These are phyloP conservation scores for Miscanthus lutarioriparius DNA, from an alignment of 176 grass and related monocot species.

Conservation along the genomic window DNA sequence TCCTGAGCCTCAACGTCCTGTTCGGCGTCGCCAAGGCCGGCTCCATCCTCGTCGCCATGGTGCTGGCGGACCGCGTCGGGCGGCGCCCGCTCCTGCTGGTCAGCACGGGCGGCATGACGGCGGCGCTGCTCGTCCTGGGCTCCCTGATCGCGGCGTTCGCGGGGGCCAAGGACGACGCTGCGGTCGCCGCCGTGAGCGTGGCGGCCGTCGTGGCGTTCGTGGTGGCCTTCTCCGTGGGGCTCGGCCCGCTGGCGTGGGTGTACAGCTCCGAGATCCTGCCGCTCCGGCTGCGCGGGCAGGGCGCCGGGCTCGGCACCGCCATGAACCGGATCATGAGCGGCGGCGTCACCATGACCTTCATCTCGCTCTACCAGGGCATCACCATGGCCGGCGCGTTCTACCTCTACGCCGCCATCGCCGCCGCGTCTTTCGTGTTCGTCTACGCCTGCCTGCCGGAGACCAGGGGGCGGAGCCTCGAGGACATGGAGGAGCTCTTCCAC, in stretches of 20 bases:
- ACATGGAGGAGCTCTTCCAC: conserved; percentile 72
- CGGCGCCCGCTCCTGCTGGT: conserved; percentile 51
- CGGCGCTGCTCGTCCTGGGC: conserved; percentile 41
- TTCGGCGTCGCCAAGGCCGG: conserved; percentile 64
- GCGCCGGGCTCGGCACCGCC: conserved; percentile 61
- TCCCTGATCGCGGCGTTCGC: conserved; percentile 42
- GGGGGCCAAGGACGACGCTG: conserved; percentile 39
- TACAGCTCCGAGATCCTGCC: conserved; percentile 81
- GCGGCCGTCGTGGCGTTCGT: conserved; percentile 52
- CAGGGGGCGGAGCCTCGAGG: conserved; percentile 61
- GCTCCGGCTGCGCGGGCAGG: conserved; percentile 60
- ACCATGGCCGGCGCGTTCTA: conserved; percentile 72
- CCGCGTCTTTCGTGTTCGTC: conserved; percentile 56
- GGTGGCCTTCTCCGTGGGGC: conserved; percentile 56
- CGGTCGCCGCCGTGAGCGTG: conserved; percentile 15
- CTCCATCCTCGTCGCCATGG: conserved; percentile 70
- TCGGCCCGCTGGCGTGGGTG: conserved; percentile 70
- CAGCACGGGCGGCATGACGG: conserved; percentile 63
- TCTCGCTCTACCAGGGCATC: conserved; percentile 70
- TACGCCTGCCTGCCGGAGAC: conserved; percentile 65
- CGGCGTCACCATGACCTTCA: conserved; percentile 69
- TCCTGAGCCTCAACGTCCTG: conserved; percentile 57
- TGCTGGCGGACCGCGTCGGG: conserved; percentile 49
- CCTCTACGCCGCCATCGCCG: conserved; percentile 55
- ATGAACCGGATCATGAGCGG: conserved; percentile 62